These are phyloP conservation scores for Suillus placidus DNA, from an alignment of 768 basidiomycete species.

Conservation along the genomic window DNA sequence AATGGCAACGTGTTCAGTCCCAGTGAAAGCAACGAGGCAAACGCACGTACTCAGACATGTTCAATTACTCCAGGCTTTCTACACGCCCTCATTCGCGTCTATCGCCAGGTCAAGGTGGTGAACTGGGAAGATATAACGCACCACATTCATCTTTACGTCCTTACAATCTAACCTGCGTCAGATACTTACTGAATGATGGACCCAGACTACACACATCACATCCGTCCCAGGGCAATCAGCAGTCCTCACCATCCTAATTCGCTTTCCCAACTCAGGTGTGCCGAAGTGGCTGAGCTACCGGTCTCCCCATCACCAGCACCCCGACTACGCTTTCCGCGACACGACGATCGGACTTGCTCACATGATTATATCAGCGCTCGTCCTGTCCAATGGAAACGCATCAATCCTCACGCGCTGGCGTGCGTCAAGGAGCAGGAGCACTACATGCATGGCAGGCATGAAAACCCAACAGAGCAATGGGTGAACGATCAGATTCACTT, in stretches of 20 bases:
- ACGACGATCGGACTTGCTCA: constrained; percentile 19
- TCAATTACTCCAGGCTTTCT: constrained; percentile 21
- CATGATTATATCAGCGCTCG: constrained; percentile 18
- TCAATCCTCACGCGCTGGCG: constrained; percentile 32
- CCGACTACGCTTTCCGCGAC: constrained; percentile 26
- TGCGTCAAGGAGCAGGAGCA: constrained; percentile 58
- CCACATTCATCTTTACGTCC: constrained; percentile 18
- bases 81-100: constrained; percentile 27
- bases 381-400: constrained; percentile 31
- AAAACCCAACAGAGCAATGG: constrained; percentile 64
- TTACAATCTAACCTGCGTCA: constrained; percentile 16
- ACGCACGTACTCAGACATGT: constrained; percentile 30
- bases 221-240: constrained; percentile 23
- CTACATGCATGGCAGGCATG: constrained; percentile 43
- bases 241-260: constrained; percentile 23
- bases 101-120: constrained; percentile 34
- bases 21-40: constrained; percentile 30
- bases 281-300: constrained; percentile 26
- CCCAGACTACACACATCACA: constrained; percentile 31
- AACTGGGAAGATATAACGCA: constrained; percentile 35
- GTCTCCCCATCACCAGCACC: constrained; percentile 18
- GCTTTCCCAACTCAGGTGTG: constrained; percentile 19
- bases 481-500: constrained; percentile 55
- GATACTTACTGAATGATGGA: constrained; percentile 26
- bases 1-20: constrained; percentile 32